These are phyloP conservation scores for Aspergillus fructus DNA, from an alignment of 2,329 filamentous ascomycete species.

Conservation along the genomic window DNA sequence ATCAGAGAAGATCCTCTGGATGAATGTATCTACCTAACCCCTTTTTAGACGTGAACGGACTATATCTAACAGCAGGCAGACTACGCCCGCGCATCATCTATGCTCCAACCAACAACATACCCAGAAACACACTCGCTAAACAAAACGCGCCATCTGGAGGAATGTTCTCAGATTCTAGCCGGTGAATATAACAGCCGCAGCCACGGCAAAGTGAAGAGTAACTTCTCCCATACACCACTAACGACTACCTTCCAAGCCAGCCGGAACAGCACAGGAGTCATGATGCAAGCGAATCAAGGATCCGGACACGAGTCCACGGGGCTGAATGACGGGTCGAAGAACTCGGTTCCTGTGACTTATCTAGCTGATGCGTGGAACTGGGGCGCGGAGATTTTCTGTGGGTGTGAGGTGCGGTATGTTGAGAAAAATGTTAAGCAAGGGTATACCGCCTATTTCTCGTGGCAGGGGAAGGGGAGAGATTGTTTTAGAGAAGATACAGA, in stretches of 20 bases:
- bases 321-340: constrained; percentile 47
- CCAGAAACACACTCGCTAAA: constrained; percentile 6
- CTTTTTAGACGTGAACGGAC: no score
- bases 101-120: constrained; percentile 18
- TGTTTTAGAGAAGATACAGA: background rate
- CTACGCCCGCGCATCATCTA: constrained; percentile 15
- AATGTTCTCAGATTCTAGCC: background rate
- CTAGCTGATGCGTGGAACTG: constrained; percentile 70
- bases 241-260: constrained; percentile 64
- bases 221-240: constrained; percentile 57
- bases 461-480: background rate
- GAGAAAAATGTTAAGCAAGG: constrained; percentile 55
- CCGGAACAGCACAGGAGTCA: constrained; percentile 62
- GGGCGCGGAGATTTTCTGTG: constrained; percentile 70
- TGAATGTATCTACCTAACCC: constrained; percentile 3
- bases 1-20: constrained; percentile 14
- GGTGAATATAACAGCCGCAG: background rate
- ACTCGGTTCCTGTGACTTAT: constrained; percentile 59
- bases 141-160: constrained; percentile 11
- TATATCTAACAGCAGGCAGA: constrained; percentile 2
- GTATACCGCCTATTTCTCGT: constrained; percentile 55
- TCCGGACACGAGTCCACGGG: constrained; percentile 57
- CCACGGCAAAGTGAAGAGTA: constrained; percentile 43
- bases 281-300: constrained; percentile 60
- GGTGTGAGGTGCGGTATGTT: constrained; percentile 65